Evolutionary conservation across 1,284 basidiomycete species (phyloP).

Genomic region (Moesziomyces globuligerus): DNA sequence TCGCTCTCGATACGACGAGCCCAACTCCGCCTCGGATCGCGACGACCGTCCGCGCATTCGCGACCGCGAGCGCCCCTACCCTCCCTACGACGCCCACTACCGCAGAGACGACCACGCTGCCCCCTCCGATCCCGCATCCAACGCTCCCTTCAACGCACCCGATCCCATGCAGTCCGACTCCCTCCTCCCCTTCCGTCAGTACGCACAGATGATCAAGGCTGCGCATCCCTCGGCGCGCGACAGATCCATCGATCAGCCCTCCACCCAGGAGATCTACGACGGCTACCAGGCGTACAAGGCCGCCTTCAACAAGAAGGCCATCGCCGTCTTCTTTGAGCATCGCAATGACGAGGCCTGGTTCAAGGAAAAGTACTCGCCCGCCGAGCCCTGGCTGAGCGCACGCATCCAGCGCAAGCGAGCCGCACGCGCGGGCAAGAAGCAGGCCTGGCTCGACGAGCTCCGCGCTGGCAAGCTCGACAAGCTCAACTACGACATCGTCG

Average conservation of each 20-base stretch:
- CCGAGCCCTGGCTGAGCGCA: constrained; percentile 30
- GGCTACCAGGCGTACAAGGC: constrained; percentile 56
- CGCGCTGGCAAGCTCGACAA: constrained; percentile 52
- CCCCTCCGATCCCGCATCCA: constrained; percentile 6
- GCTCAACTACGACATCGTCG: constrained; percentile 51
- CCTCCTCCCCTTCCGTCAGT: constrained; percentile 47
- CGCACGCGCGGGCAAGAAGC: constrained; percentile 54
- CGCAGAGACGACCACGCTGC: constrained; percentile 22
- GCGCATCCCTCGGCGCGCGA: constrained; percentile 47
- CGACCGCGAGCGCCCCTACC: constrained; percentile 23
- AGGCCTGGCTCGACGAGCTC: constrained; percentile 57
- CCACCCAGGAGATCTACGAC: constrained; percentile 54
- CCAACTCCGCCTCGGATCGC: constrained; percentile 10
- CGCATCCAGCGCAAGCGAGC: constrained; percentile 40
- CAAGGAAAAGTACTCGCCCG: constrained; percentile 57
- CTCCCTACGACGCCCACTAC: constrained; percentile 24
- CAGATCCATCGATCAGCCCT: constrained; percentile 40
- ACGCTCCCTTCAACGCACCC: constrained; percentile 12
- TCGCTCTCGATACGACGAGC: constrained; percentile 37
- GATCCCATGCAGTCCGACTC: constrained; percentile 52
- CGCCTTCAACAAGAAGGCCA: constrained; percentile 50
- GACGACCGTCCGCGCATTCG: constrained; percentile 26
- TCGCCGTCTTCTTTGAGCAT: constrained; percentile 55
- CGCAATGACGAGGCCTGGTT: constrained; percentile 59
- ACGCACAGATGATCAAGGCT: constrained; percentile 51